Conservation (phyloP, 768 basidiomycete genomes). For the Hemileccinum impolitum region DNA sequence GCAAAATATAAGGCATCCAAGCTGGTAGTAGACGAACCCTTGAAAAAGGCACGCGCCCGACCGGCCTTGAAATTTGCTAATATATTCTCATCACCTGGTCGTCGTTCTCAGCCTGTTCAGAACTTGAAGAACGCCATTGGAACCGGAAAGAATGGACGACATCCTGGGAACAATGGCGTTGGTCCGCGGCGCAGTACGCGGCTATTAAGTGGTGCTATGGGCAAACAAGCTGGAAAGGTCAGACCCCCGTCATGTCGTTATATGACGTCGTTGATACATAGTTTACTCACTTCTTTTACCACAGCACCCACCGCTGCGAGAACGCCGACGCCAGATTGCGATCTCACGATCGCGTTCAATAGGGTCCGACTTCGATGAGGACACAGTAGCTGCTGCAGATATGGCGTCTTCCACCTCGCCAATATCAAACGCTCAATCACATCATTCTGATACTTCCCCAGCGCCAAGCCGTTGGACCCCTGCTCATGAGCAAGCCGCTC, state of each 20-base stretch:
- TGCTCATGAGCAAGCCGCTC: constrained; percentile 66
- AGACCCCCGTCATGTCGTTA: constrained; percentile 8
- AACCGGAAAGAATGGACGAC: constrained; percentile 50
- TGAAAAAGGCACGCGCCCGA: constrained; percentile 91
- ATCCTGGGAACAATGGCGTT: constrained; percentile 39
- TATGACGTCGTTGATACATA: constrained; percentile 5
- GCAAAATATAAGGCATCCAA: constrained; percentile 59
- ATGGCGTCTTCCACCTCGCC: constrained; percentile 60
- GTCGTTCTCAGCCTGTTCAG: constrained; percentile 71
- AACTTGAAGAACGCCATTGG: constrained; percentile 56
- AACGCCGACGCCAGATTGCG: constrained; percentile 55
- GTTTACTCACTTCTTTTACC: constrained; percentile 12
- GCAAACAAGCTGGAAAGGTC: constrained; percentile 60
- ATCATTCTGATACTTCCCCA: constrained; percentile 60
- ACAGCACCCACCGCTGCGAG: constrained; percentile 42
- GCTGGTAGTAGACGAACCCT: constrained; percentile 61
- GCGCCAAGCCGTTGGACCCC: constrained; percentile 61
- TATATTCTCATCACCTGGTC: constrained; percentile 83
- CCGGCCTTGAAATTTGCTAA: constrained; percentile 85
- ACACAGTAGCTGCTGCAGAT: constrained; percentile 44
- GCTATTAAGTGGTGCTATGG: constrained; percentile 54
- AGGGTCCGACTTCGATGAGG: constrained; percentile 75
- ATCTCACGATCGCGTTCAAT: constrained; percentile 57
- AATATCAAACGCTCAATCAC: constrained; percentile 54
- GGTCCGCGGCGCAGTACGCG: constrained; percentile 73